A percentile compares a stretch with the other conserved stretches of the same genome.
These are phyloP conservation scores for Leucosporidium scottii DNA, from an alignment of 768 basidiomycete genomes.

Conservation along the genomic window DNA sequence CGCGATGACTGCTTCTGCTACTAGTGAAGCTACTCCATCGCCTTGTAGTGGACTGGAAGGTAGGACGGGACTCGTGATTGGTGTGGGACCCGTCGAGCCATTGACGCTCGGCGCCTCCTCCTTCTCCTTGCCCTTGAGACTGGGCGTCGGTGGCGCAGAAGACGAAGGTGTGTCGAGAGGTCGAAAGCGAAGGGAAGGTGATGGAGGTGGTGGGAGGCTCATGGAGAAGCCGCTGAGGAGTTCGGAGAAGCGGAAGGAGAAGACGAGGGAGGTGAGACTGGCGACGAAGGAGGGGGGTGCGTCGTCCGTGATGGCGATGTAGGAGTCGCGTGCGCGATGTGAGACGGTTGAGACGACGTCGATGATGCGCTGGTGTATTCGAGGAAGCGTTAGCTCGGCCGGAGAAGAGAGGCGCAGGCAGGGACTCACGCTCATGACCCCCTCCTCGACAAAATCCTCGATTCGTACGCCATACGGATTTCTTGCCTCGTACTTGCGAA, in stretches of 20 bases:
- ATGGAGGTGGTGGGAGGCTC: conserved; percentile 5
- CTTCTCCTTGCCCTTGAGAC: conserved; percentile 1
- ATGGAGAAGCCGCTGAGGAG: conserved; percentile 10
- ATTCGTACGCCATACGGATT: conserved; percentile 34
- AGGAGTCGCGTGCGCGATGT: conserved; percentile 3
- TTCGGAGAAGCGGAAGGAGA: conserved; percentile 14
- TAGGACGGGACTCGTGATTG: no score
- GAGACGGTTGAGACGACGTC: conserved; percentile 13
- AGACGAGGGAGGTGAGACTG: conserved; percentile 28
- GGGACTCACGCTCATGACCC: conserved; percentile 23
- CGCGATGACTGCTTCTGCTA: no score
- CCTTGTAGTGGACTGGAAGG: no score
- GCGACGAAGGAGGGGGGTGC: conserved; percentile 25
- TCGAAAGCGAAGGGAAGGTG: background rate
- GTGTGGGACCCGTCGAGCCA: background rate
- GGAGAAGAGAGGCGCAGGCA: background rate
- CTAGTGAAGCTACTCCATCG: no score
- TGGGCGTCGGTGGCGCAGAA: background rate
- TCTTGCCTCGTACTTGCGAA: conserved; percentile 29
- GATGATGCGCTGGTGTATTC: conserved; percentile 20
- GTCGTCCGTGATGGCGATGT: conserved; percentile 31
- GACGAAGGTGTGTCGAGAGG: no score
- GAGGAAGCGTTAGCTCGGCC: background rate
- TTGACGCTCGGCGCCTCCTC: background rate
- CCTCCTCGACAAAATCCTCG: conserved; percentile 37